A percentile compares a stretch with the other conserved stretches of the same genome.
Evolutionary conservation across 768 basidiomycete genomes (phyloP).

Genomic region (Boletus reticuloceps): DNA sequence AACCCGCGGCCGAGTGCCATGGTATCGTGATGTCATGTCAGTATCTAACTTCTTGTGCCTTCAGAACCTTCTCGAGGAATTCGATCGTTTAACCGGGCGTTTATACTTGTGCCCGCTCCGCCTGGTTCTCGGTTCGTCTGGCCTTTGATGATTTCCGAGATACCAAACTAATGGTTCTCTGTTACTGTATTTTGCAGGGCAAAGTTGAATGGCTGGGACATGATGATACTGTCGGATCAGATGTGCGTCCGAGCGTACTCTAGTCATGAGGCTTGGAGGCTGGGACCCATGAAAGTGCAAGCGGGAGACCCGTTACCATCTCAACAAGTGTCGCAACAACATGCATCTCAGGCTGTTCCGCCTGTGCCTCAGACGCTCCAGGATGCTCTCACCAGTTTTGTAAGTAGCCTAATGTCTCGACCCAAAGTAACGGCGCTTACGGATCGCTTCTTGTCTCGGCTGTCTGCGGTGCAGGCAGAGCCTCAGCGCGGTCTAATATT

Average conservation of each 20-base stretch:
- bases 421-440: conserved; percentile 3
- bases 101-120: conserved; percentile 78
- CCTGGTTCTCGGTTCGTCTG: conserved; percentile 77
- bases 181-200: conserved; percentile 48
- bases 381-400: conserved; percentile 53
- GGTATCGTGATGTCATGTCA: conserved; percentile 13
- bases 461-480: conserved; percentile 49
- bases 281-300: conserved; percentile 73
- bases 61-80: conserved; percentile 72
- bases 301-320: conserved; percentile 36
- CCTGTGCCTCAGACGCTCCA: conserved; percentile 42
- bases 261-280: conserved; percentile 73
- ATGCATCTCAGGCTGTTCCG: conserved; percentile 20
- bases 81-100: conserved; percentile 91
- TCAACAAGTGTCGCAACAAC: conserved; percentile 19
- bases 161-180: conserved; percentile 8
- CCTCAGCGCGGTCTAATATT: conserved; percentile 68
- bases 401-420: conserved; percentile 37
- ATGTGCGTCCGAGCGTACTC: conserved; percentile 83
- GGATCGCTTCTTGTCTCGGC: conserved; percentile 7
- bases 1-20: not conserved
- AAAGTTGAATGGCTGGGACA: conserved; percentile 82
- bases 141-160: not conserved
- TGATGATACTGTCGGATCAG: conserved; percentile 86
- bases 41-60: conserved; percentile 14